A percentile compares a stretch with the other conserved stretches of the same genome.
These are phyloP conservation scores for Microdochium nivale DNA, from an alignment of 2,329 filamentous ascomycete genomes.

Conservation along the genomic window DNA sequence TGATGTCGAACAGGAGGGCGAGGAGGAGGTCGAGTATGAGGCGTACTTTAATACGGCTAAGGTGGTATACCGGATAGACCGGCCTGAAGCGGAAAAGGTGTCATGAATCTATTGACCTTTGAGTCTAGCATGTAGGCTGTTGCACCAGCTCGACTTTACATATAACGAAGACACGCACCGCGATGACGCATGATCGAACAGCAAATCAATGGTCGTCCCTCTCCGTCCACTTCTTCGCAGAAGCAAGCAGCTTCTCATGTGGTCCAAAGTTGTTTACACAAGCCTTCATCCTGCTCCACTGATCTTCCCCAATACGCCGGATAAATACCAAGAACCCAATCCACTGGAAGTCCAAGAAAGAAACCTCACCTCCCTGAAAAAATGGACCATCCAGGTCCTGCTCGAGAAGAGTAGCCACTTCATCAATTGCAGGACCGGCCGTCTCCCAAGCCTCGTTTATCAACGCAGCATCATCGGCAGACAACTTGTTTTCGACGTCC, in stretches of 20 bases:
- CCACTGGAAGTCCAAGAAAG: background rate
- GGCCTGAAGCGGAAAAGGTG: constrained; percentile 1
- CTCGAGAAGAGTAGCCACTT: background rate
- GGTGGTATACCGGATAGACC: constrained; percentile 28
- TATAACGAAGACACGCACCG: background rate
- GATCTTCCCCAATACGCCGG: background rate
- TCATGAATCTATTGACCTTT: background rate
- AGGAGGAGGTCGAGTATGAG: constrained; percentile 31
- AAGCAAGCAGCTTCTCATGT: background rate
- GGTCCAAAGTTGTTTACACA: background rate
- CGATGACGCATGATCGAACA: background rate
- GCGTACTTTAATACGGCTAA: constrained; percentile 35
- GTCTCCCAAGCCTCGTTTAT: background rate
- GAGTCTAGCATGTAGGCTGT: background rate
- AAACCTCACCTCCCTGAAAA: background rate
- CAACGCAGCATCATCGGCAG: background rate
- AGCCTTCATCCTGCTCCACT: background rate
- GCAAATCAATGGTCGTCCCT: background rate
- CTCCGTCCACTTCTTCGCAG: background rate
- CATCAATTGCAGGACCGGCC: background rate
- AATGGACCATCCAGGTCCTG: background rate
- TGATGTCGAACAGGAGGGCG: constrained; percentile 20
- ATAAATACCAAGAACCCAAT: background rate
- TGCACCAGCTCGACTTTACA: background rate
- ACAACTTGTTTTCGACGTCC: background rate